Evolutionary conservation across 345 rosid genomes (phyloP), one percentile per base, ranked within the genome.

Genomic region (Ceriops decandra): DNA sequence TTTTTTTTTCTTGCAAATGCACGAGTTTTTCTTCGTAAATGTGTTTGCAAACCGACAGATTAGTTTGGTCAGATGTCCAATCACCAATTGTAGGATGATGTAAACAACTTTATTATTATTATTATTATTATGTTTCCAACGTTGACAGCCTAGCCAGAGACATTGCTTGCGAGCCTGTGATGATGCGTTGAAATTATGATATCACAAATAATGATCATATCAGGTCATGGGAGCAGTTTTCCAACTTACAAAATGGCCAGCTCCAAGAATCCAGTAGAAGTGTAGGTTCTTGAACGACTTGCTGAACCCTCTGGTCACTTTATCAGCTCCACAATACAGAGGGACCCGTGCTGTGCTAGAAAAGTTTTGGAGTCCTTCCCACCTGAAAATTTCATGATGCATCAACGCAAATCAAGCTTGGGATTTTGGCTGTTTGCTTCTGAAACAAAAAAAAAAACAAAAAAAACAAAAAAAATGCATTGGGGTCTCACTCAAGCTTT

Each of bases 181-280:
- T 42, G 49, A 15, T 2, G 19, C 19, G 15, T 24, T 24, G 19
- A 42, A 13, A 42, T 42, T 42, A 15, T 42, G 2, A 13, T 42
- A 3, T 42, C 15, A 42, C 49, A 3, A 42, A 42, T 42, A 42
- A 11, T 42, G 15, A 42, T 42, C 11, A 8, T 42, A 11, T 10
- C 1, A 42, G 49, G 49, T 42, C 5, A 42, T 2, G 49, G 3
- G 46, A 13, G 49, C 49, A 49, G 16, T 30, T 17, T 46, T 56
- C 61, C 5, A 17, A 75, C 96, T 90, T 85, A 93, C 98, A 79
- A 88, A 93, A 75, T 93, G 98, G 60, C 98, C 98, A n/a, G 98
- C 96, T 62, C 86, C 86, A 67, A 93, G 95, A 80, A 93, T 88
- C 98, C 98, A 93, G 69, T 81, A 91, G 16, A 93, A 91, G 42